These are phyloP conservation scores for Chrysanthemum seticuspe DNA, from an alignment of 129 eudicot genomes.

Conservation along the genomic window DNA sequence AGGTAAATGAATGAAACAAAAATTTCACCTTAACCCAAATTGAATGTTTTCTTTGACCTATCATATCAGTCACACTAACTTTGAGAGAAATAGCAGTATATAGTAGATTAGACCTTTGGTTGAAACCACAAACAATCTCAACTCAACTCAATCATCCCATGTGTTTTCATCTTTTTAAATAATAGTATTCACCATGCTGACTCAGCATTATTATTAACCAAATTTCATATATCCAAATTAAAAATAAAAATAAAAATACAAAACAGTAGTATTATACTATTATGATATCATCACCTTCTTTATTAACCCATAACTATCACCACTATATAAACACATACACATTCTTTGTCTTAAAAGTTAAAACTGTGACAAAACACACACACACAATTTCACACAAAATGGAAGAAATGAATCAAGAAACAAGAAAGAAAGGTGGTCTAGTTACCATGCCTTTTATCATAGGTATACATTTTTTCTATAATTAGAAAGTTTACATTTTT, in stretches of 20 bases:
- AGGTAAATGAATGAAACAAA: too few species aligned
- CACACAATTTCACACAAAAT: constrained; percentile 14
- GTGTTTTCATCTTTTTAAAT: constrained; percentile 31
- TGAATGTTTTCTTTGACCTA: constrained; percentile 13
- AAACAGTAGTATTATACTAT: too few species aligned
- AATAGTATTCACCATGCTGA: constrained; percentile 22
- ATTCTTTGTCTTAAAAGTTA: constrained; percentile 25
- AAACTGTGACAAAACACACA: constrained; percentile 14
- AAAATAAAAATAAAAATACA: too few species aligned
- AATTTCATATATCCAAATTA: too few species aligned
- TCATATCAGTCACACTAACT: constrained; percentile 43
- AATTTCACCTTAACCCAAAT: too few species aligned
- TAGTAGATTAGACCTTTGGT: constrained; percentile 36
- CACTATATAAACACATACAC: constrained; percentile 28
- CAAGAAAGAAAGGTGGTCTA: constrained; percentile 65
- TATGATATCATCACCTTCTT: too few species aligned
- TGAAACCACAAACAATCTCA: constrained; percentile 28
- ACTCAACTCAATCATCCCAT: constrained; percentile 7
- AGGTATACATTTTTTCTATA: constrained; percentile 37
- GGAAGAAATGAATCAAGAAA: constrained; percentile 32
- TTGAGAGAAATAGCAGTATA: constrained; percentile 24
- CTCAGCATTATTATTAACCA: not conserved
- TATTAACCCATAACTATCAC: constrained; percentile 34
- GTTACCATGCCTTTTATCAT: constrained; percentile 89
- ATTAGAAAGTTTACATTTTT: not conserved